These are phyloP conservation scores for Elaphomyces granulatus DNA, from an alignment of 495 filamentous ascomycete species.

Conservation along the genomic window DNA sequence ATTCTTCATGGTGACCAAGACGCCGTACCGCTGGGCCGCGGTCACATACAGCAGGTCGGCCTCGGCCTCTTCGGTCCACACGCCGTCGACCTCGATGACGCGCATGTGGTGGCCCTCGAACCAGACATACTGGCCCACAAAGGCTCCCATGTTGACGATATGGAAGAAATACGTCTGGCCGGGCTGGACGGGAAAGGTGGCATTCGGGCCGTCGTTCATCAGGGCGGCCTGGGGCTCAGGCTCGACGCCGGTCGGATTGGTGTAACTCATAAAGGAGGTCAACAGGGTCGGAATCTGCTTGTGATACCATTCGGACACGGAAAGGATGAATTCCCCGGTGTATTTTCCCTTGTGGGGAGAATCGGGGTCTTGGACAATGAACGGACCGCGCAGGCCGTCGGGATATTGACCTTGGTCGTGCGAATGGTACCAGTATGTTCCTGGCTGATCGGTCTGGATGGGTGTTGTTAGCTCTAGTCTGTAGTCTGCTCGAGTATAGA, in stretches of 20 bases:
- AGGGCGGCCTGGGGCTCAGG: conserved; percentile 37
- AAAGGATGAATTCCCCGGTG: conserved; percentile 50
- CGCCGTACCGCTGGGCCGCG: conserved; percentile 56
- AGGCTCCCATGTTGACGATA: conserved; percentile 61
- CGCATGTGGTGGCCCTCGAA: conserved; percentile 55
- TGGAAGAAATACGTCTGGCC: conserved; percentile 72
- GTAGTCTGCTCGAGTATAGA: too few relatives aligned
- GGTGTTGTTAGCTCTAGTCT: conserved; percentile 28
- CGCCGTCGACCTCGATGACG: conserved; percentile 42
- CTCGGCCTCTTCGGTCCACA: conserved; percentile 40
- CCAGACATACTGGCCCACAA: conserved; percentile 64
- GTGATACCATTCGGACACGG: conserved; percentile 53
- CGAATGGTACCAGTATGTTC: conserved; percentile 77
- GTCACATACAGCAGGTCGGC: conserved; percentile 49
- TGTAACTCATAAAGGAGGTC: background rate
- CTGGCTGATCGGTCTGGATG: conserved; percentile 41
- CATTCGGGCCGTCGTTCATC: conserved; percentile 42
- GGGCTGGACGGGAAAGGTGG: conserved; percentile 45
- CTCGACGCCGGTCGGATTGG: conserved; percentile 7
- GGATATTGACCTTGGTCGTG: conserved; percentile 56
- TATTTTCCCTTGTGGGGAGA: conserved; percentile 46
- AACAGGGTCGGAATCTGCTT: conserved; percentile 10
- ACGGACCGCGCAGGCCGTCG: conserved; percentile 56
- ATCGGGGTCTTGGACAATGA: conserved; percentile 55
- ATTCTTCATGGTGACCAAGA: conserved; percentile 53